Percentiles rank a stretch among this genome's conserved stretches.
phyloP scores from a whole-genome alignment of 345 rosid species.

The Passiflora organensis region DNA sequence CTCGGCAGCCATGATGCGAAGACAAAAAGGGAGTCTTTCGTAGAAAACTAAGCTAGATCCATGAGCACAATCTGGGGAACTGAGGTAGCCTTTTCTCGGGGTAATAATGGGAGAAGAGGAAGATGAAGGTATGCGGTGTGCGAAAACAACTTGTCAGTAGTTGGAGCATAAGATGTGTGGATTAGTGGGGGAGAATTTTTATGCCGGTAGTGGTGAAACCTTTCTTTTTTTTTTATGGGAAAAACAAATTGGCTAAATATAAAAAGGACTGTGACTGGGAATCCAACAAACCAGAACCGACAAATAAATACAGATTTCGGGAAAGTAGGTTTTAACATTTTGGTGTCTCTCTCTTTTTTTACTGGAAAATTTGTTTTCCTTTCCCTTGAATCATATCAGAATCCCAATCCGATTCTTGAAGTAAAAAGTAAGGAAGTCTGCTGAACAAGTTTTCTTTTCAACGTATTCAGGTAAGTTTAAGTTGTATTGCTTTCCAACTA shows the following conservation, averaged over 20 bases:
- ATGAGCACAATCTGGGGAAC: background rate
- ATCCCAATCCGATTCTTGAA: slow-evolving; percentile 28
- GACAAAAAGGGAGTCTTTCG: background rate
- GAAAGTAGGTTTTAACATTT: slow-evolving; percentile 21
- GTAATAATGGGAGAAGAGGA: background rate
- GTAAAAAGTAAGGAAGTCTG: too few relatives aligned
- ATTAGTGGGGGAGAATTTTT: background rate
- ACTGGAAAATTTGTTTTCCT: slow-evolving; percentile 16
- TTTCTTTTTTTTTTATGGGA: background rate
- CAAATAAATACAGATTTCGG: slow-evolving; percentile 39
- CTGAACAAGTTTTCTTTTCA: too few relatives aligned
- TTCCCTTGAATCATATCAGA: slow-evolving; percentile 24
- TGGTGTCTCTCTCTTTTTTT: slow-evolving; percentile 3
- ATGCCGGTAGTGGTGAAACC: background rate
- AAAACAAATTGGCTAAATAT: background rate
- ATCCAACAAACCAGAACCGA: slow-evolving; percentile 41
- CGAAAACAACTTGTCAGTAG: background rate
- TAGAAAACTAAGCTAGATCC: slow-evolving; percentile 23
- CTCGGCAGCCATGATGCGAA: slow-evolving; percentile 53
- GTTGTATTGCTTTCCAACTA: too few relatives aligned
- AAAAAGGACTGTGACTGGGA: slow-evolving; percentile 25
- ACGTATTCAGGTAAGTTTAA: too few relatives aligned
- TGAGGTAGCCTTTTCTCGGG: background rate
- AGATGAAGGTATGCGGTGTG: background rate
- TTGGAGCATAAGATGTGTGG: background rate